Base-by-base conservation (phyloP, 2,329 filamentous ascomycete species). In the Ceratocystis eucalypticola region DNA sequence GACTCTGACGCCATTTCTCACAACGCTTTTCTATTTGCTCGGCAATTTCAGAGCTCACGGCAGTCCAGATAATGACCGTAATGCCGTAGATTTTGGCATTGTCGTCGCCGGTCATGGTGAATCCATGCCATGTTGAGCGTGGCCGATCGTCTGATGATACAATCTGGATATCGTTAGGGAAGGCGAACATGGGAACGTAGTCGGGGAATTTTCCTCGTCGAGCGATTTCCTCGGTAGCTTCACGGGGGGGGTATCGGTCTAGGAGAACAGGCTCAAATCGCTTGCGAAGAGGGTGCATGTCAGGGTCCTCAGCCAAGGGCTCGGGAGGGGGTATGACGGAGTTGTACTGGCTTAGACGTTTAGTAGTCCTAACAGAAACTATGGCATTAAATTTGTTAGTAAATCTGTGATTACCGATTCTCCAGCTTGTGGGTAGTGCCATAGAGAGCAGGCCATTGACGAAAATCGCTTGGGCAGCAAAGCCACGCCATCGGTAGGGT, bases 161-260 rank as follows among this genome's bases (percentile, higher is more conserved):
- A 64, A 99, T 94, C 69, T 91, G 91, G 71, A 99, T 94, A 75
- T 99, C 94, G 75, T 97, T 96, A 59, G 94, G 94, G 72, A 97
- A 99, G 65, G 94, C 92, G 76, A 99, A 99, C 94, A 99, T 97
- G 66, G 94, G 94, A 20, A 99, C 91, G 72, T 96, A 99, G 74
- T 99, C 94, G 0, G 94, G 94, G 73, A 99, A 97, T 67, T 84
- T 87, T 65, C 91, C 91, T 72, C 94, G 83, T 72, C 88, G 83
- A 71, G 89, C 84, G 64, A 88, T 76, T 71, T 96, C 92, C 67
- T 96, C 91, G 25, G 85, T 80, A 73, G 91, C 88, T 70, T 85
- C 84, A 74, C 91, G 90, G 17, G 91, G 88, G 6, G 94, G 94
- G 72, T 97, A 97, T 74, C 92, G 84, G 75, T 99, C 94, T 37